phyloP scores from a whole-genome alignment of 345 rosid genomes.

The Dipteronia dyeriana region DNA sequence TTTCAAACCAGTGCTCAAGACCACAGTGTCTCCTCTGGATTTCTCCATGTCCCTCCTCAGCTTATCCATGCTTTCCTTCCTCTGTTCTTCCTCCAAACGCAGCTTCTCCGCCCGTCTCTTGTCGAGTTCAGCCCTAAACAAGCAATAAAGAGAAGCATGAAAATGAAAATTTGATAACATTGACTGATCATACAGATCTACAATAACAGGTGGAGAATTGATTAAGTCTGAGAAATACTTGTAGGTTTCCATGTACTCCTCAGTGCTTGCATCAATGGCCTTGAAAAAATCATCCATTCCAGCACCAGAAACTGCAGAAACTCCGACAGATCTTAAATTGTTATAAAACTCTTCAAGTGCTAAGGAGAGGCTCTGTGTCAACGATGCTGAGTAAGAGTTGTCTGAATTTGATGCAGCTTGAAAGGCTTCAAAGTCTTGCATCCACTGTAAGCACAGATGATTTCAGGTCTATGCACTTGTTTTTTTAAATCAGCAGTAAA shows the following conservation, averaged over 20 bases:
- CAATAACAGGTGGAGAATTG: neutral
- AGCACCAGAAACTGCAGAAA: constrained; percentile 79
- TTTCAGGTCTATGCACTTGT: neutral
- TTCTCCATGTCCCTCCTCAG: constrained; percentile 73
- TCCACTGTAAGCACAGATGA: constrained; percentile 53
- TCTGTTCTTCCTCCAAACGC: constrained; percentile 64
- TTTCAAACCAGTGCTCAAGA: constrained; percentile 69
- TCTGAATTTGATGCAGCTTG: constrained; percentile 68
- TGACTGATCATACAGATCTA: neutral
- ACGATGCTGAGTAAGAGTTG: constrained; percentile 57
- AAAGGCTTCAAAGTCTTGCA: constrained; percentile 79
- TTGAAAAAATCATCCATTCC: constrained; percentile 76
- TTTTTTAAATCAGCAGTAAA: neutral
- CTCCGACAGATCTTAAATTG: constrained; percentile 72
- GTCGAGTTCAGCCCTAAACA: constrained; percentile 72
- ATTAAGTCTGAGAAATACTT: constrained; percentile 44
- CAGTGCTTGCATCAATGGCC: constrained; percentile 68
- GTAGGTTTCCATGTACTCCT: constrained; percentile 73
- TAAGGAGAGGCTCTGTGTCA: constrained; percentile 70
- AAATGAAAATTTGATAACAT: neutral
- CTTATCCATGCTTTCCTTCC: constrained; percentile 58
- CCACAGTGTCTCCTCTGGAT: constrained; percentile 67
- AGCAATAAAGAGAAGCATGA: constrained; percentile 2
- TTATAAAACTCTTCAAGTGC: constrained; percentile 68
- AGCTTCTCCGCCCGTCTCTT: constrained; percentile 72